Conservation (phyloP, 139 green algal genomes). For the Tetradesmus lagerheimii region DNA sequence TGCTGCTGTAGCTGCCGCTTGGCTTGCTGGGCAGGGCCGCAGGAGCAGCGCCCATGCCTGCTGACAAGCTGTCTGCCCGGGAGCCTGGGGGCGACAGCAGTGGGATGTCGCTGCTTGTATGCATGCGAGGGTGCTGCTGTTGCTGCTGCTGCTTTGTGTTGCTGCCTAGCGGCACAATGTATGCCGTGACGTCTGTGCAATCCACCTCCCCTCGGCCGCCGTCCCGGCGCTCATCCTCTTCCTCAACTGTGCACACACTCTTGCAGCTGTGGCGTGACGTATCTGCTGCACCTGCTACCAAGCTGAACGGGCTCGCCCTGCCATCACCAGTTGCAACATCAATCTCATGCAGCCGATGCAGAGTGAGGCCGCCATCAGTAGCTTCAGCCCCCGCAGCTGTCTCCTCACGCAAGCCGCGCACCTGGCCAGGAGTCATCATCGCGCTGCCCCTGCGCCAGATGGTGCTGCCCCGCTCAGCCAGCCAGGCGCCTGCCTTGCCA, state of each 20-base stretch:
- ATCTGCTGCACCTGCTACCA: not conserved
- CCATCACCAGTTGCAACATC: not conserved
- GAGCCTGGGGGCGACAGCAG: not conserved
- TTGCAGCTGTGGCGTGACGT: not conserved
- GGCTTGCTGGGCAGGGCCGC: not conserved
- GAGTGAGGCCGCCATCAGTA: not conserved
- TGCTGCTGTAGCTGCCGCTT: not conserved
- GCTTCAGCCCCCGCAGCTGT: not conserved
- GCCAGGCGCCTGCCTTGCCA: conserved; percentile 8
- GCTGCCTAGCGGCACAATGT: not conserved
- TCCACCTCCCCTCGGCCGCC: not conserved
- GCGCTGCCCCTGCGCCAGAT: conserved; percentile 18
- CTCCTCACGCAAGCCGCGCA: not conserved
- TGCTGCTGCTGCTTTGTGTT: not conserved
- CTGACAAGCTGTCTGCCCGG: not conserved
- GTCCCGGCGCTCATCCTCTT: not conserved
- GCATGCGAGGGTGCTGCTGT: not conserved
- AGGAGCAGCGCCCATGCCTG: not conserved
- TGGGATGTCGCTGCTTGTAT: not conserved
- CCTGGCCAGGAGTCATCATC: not conserved
- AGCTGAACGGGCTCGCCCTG: not conserved
- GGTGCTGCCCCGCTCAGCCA: not conserved
- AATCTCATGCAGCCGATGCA: not conserved
- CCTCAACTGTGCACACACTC: not conserved
- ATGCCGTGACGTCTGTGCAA: not conserved